Percentiles rank a stretch among this genome's conserved stretches.
Evolutionary conservation across 2,329 filamentous ascomycete species (phyloP).

Genomic region (Trichoderma lentiforme): DNA sequence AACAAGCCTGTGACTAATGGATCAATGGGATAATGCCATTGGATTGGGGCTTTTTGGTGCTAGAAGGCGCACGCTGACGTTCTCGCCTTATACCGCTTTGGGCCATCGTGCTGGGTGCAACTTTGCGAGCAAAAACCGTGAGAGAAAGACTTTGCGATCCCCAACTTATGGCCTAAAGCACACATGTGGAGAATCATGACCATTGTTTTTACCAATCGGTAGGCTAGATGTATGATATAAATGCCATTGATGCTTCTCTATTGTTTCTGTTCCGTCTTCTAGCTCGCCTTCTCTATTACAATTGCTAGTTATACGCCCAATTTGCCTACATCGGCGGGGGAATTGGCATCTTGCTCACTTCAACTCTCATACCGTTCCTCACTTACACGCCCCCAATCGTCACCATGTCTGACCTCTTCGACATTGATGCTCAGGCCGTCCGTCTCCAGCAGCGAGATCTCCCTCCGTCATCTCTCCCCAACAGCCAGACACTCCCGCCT

Average conservation of each 20-base stretch:
- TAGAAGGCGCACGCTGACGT: not conserved
- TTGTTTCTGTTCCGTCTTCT: not conserved
- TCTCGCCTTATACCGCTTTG: not conserved
- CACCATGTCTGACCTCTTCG: constrained; percentile 28
- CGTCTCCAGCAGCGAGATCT: constrained; percentile 26
- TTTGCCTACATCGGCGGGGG: not conserved
- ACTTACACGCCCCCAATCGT: not conserved
- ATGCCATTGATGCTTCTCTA: not conserved
- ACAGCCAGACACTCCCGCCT: constrained; percentile 36
- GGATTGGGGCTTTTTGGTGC: not conserved
- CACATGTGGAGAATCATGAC: not conserved
- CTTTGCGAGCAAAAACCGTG: not conserved
- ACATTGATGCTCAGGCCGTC: constrained; percentile 24
- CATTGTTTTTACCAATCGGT: not conserved
- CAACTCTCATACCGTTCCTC: not conserved
- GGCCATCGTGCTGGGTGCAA: not conserved
- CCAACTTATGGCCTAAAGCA: not conserved
- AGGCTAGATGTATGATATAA: not conserved
- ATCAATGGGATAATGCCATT: not conserved
- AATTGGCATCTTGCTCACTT: not conserved
- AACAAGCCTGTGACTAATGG: not conserved
- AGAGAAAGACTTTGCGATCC: constrained; percentile 17
- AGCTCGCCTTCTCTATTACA: not conserved
- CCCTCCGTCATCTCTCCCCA: constrained; percentile 14
- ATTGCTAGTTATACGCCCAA: not conserved